Conservation (phyloP, 2,329 filamentous ascomycete genomes). For the Diaporthe sp. region DNA sequence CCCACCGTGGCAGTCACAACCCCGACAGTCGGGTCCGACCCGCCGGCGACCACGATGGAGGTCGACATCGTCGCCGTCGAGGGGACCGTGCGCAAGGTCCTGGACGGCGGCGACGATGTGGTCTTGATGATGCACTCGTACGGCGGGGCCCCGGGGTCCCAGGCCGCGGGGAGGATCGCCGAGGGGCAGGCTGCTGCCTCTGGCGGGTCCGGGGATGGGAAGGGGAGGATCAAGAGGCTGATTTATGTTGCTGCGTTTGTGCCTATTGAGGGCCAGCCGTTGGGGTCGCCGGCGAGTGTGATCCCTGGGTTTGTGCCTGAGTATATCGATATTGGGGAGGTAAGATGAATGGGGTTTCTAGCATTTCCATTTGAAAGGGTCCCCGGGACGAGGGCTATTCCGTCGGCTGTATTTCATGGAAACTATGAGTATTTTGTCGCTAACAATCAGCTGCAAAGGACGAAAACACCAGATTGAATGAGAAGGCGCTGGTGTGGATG, state of each 20-base stretch:
- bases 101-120: slow-evolving; percentile 26
- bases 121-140: slow-evolving; percentile 33
- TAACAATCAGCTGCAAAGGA: background rate
- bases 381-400: background rate
- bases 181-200: background rate
- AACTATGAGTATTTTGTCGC: background rate
- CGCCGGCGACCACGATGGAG: slow-evolving; percentile 37
- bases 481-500: background rate
- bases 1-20: slow-evolving; percentile 43
- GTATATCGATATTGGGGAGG: slow-evolving; percentile 10
- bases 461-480: background rate
- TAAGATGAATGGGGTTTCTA: background rate
- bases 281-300: background rate
- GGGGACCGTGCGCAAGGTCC: background rate
- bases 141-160: background rate
- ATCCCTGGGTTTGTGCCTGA: background rate
- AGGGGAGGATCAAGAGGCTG: slow-evolving; percentile 13
- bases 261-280: slow-evolving; percentile 3
- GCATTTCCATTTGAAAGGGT: background rate
- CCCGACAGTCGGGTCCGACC: slow-evolving; percentile 46
- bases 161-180: slow-evolving; percentile 6
- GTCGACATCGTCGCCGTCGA: slow-evolving; percentile 16
- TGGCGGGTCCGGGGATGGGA: background rate
- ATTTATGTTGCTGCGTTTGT: background rate
- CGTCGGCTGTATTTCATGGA: background rate